A percentile compares a stretch with the other conserved stretches of the same genome.
These are phyloP conservation scores for Hyparrhenia diplandra DNA, from an alignment of 176 grass and related monocot species.

Conservation along the genomic window DNA sequence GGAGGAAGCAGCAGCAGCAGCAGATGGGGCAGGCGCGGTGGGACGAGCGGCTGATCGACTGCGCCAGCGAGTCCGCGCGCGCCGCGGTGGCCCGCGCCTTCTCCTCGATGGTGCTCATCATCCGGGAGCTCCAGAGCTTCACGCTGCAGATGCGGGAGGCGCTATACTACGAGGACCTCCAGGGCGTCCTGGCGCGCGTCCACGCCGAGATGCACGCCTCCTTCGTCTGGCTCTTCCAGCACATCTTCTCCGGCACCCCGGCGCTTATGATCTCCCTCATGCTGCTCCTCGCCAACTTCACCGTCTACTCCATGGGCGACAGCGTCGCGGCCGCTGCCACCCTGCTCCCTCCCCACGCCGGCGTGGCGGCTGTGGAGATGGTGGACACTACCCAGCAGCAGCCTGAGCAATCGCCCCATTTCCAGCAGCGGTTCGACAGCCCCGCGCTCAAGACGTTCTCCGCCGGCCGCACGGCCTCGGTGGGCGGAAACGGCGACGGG, in stretches of 20 bases:
- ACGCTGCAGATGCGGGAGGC: conserved; percentile 66
- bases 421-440: conserved; percentile 24
- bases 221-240: conserved; percentile 99
- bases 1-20: conserved; percentile 59
- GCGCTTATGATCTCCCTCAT: conserved; percentile 92
- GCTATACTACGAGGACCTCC: conserved; percentile 66
- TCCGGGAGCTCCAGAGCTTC: conserved; percentile 92
- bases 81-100: conserved; percentile 74
- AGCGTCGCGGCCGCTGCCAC: conserved; percentile 28
- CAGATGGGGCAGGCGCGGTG: conserved; percentile 22
- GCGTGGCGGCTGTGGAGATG: no score
- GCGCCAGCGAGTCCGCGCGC: conserved; percentile 47
- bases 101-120: conserved; percentile 96
- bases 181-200: conserved; percentile 50
- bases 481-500: conserved; percentile 58
- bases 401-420: conserved; percentile 1
- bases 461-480: conserved; percentile 34
- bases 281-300: conserved; percentile 97
- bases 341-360: conserved; percentile 16
- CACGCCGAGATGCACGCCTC: conserved; percentile 84
- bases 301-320: conserved; percentile 79
- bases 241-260: conserved; percentile 86
- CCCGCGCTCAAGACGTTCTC: conserved; percentile 44
- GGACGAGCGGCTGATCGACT: conserved; percentile 44
- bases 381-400: conserved; percentile 31